Evolutionary conservation across 2,329 filamentous ascomycete species (phyloP).

Genomic region (Purpureocillium takamizusanense): DNA sequence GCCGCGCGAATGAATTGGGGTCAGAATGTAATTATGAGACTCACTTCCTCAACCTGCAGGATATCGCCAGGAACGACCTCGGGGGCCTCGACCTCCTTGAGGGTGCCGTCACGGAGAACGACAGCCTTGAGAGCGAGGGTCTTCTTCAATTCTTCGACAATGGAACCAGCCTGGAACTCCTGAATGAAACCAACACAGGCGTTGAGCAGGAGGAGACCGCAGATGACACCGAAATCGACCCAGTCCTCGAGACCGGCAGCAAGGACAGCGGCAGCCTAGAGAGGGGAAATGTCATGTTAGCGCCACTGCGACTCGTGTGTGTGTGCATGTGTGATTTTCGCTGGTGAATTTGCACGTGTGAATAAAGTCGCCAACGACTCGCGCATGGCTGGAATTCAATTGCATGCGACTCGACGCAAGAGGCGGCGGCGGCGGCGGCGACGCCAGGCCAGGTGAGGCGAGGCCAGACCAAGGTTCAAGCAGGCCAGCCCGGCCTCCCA

Average conservation of each 20-base stretch:
- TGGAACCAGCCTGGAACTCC: slow-evolving; percentile 82
- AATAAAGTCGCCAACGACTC: background rate
- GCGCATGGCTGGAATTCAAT: background rate
- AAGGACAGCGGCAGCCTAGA: slow-evolving; percentile 62
- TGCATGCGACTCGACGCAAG: no score
- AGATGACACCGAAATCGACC: slow-evolving; percentile 92
- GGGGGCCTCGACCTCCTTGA: slow-evolving; percentile 71
- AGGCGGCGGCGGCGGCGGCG: no score
- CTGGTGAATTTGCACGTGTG: background rate
- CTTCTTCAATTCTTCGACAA: slow-evolving; percentile 87
- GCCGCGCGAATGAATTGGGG: background rate
- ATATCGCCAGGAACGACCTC: slow-evolving; percentile 88
- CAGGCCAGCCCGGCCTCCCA: no score
- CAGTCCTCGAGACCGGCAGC: slow-evolving; percentile 80
- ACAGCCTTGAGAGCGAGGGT: slow-evolving; percentile 81
- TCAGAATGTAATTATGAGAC: background rate
- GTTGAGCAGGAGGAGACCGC: slow-evolving; percentile 73
- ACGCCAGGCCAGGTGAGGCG: no score
- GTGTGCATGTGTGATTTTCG: background rate
- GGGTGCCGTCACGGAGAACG: slow-evolving; percentile 68
- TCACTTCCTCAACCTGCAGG: slow-evolving; percentile 68
- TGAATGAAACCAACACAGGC: slow-evolving; percentile 80
- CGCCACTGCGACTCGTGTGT: slow-evolving; percentile 4
- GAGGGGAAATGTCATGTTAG: slow-evolving; percentile 13
- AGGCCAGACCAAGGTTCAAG: no score